A percentile compares a stretch with the other conserved stretches of the same genome.
phyloP scores from a whole-genome alignment of 192 early-diverging fungal species.

The Rhizoclosmatium globosum region DNA sequence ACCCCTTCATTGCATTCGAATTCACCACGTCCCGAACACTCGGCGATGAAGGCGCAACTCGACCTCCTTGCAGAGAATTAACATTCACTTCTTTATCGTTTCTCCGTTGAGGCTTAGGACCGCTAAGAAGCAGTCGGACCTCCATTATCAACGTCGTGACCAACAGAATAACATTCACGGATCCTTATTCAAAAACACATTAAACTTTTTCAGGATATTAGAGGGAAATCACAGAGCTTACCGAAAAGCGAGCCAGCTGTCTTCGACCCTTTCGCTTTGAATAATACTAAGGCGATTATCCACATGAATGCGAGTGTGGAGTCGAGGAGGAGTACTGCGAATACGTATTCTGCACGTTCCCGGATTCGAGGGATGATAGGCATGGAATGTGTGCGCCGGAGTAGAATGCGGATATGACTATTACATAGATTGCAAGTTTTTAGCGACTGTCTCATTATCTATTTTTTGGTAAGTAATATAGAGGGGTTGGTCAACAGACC shows the following conservation, averaged over 20 bases:
- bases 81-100: background rate
- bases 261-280: background rate
- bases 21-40: conserved; percentile 2
- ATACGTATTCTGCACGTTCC: background rate
- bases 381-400: background rate
- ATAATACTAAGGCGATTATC: background rate
- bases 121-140: background rate
- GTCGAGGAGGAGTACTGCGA: background rate
- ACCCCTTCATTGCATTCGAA: background rate
- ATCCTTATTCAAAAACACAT: background rate
- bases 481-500: no score
- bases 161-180: background rate
- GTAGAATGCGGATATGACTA: background rate
- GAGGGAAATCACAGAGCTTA: background rate
- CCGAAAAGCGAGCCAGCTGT: background rate
- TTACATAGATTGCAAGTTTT: background rate
- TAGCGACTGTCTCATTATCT: background rate
- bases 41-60: background rate
- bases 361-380: background rate
- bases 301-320: background rate
- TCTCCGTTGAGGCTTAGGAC: background rate
- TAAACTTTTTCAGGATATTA: background rate
- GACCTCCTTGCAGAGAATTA: background rate
- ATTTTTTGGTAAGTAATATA: no score
- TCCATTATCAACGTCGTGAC: background rate